Base-by-base conservation (phyloP, 129 eudicot genomes). In the Lonicera japonica region DNA sequence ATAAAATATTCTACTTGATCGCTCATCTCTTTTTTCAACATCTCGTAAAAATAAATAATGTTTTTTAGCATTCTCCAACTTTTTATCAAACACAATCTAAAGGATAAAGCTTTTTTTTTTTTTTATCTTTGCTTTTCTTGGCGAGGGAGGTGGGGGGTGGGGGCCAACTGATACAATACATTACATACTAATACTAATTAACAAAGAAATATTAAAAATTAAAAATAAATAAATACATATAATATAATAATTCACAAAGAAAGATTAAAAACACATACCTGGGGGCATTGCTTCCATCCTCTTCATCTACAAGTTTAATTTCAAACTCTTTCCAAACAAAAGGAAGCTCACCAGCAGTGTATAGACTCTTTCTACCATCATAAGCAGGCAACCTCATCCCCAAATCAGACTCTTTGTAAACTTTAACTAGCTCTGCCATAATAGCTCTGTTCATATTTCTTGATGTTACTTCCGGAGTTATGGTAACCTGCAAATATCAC, bases 331-430 rank as follows among this genome's bases (percentile, higher is more conserved):
- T 90, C 69, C 86, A 78, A 3, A 70, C 63, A 79, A 90, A 90
- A 39, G 97, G 97, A 63, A 90, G 95, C 73, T 83, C 88, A 15
- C 97, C 97, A 50, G 97, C 97, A 3, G 97, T 90, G 69, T 90
- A 90, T 15, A 90, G 79, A 78, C 83, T 86, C 77, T 81, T 90
- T 73, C 95, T 79, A 43, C 97, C 97, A 81, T 90, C 97, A 69
- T 90, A 90, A 48, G 86, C 97, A 23, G 97, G 97, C 38, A 90
- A 69, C 48, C 95, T 77, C 79, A 65, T 86, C 81, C 97, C 95
- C 52, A 90, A 72, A 54, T 90, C 91, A 57, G 97, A 78, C 52
- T 80, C 92, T 75, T 71, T 80, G 77, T 90, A 90, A 40, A 86
- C 57, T 63, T 77, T 86, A 65, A 90, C 88, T 43, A 90, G 77